These are phyloP conservation scores for Fusarium sp. DNA, from an alignment of 2,329 filamentous ascomycete species.

Conservation along the genomic window DNA sequence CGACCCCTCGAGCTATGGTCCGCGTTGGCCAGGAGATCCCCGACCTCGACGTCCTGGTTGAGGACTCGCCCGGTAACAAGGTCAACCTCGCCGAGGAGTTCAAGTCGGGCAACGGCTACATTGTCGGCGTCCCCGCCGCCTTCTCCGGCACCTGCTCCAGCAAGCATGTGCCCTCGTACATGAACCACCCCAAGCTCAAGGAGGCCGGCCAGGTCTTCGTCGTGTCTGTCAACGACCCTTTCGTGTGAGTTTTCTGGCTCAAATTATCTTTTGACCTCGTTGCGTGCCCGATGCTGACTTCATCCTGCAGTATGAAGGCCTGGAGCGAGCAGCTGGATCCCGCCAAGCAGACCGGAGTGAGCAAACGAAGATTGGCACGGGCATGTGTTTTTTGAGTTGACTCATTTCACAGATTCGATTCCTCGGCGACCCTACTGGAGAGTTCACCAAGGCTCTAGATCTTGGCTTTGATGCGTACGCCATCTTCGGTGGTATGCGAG, in stretches of 20 bases:
- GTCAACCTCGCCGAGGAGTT: conserved; percentile 87
- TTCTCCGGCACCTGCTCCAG: conserved; percentile 72
- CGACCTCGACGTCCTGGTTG: conserved; percentile 79
- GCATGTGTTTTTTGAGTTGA: background rate
- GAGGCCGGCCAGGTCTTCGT: conserved; percentile 88
- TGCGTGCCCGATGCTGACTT: conserved; percentile 9
- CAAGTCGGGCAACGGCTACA: conserved; percentile 76
- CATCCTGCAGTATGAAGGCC: conserved; percentile 79
- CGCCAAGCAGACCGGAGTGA: conserved; percentile 78
- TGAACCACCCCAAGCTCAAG: conserved; percentile 82
- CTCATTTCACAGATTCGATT: conserved; percentile 79
- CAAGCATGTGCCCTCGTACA: conserved; percentile 86
- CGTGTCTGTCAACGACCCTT: conserved; percentile 92
- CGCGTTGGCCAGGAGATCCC: conserved; percentile 85
- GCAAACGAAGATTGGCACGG: conserved; percentile 48
- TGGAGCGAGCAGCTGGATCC: conserved; percentile 86
- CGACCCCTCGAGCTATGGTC: conserved; percentile 72
- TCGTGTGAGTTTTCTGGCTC: conserved; percentile 75
- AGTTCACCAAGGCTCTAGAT: conserved; percentile 87
- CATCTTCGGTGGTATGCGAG: conserved; percentile 84
- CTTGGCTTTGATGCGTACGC: conserved; percentile 80
- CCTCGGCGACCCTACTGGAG: conserved; percentile 82
- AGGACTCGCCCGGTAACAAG: conserved; percentile 91
- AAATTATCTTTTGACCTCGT: background rate
- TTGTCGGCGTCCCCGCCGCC: conserved; percentile 87